Conservation (phyloP, 2,329 filamentous ascomycete genomes). For the Cadophora sp. region DNA sequence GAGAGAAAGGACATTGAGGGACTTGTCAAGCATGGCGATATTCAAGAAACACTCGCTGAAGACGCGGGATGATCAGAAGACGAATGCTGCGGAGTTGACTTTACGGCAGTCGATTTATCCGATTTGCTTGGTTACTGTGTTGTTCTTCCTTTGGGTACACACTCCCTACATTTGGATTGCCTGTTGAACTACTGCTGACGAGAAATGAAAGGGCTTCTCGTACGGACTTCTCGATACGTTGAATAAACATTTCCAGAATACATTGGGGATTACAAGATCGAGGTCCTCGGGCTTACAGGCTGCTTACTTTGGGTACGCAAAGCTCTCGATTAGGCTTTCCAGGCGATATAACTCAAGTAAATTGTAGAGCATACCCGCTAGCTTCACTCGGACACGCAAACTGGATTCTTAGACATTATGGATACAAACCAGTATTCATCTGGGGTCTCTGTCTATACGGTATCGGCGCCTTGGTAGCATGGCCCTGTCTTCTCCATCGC, state of each 20-base stretch:
- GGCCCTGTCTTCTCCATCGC: slow-evolving; percentile 76
- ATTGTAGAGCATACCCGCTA: slow-evolving; percentile 77
- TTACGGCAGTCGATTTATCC: slow-evolving; percentile 71
- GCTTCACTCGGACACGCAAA: slow-evolving; percentile 71
- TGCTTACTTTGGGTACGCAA: slow-evolving; percentile 72
- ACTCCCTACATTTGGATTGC: slow-evolving; percentile 49
- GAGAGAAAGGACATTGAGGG: not conserved
- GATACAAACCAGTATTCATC: slow-evolving; percentile 71
- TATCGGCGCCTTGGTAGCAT: slow-evolving; percentile 78
- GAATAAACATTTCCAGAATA: slow-evolving; percentile 72
- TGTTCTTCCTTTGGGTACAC: slow-evolving; percentile 69
- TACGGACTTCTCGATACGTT: slow-evolving; percentile 85
- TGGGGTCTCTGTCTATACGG: slow-evolving; percentile 76
- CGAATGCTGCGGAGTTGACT: slow-evolving; percentile 66
- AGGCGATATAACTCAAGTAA: slow-evolving; percentile 54
- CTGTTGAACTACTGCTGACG: not conserved
- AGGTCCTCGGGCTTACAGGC: slow-evolving; percentile 67
- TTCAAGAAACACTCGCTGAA: slow-evolving; percentile 33
- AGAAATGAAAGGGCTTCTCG: slow-evolving; percentile 75
- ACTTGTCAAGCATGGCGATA: slow-evolving; percentile 26
- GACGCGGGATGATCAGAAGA: slow-evolving; percentile 53
- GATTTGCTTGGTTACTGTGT: slow-evolving; percentile 67
- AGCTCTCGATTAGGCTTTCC: not conserved
- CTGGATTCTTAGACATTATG: slow-evolving; percentile 69
- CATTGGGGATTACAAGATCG: slow-evolving; percentile 61